Evolutionary conservation across 495 filamentous ascomycete species (phyloP).

Genomic region (Lentithecium fluviatile): DNA sequence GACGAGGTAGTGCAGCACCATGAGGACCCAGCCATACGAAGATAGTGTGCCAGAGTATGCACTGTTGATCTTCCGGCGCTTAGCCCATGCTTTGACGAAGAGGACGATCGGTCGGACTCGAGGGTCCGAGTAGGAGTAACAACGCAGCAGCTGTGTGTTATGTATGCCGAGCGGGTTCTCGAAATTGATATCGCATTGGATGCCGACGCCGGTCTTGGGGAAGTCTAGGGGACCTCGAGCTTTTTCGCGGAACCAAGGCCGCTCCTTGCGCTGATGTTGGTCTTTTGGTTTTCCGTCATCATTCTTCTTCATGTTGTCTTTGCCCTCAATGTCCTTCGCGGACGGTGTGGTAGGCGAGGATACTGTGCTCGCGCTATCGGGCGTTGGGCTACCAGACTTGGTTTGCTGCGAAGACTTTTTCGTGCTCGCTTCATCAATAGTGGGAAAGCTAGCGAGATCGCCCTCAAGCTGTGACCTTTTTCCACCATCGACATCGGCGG

Average conservation of each 20-base stretch:
- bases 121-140: conserved; percentile 70
- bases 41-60: conserved; percentile 79
- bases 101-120: conserved; percentile 72
- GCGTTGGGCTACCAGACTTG: too few relatives aligned
- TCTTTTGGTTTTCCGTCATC: conserved; percentile 7
- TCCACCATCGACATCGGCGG: neutral
- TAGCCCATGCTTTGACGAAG: conserved; percentile 83
- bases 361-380: neutral
- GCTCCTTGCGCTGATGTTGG: conserved; percentile 20
- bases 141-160: conserved; percentile 74
- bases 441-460: neutral
- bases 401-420: too few relatives aligned
- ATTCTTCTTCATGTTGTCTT: conserved; percentile 1
- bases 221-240: conserved; percentile 64
- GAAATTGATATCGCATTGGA: conserved; percentile 85
- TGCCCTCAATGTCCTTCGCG: neutral
- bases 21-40: conserved; percentile 85
- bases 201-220: conserved; percentile 64
- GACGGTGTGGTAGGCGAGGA: too few relatives aligned
- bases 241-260: conserved; percentile 51
- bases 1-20: conserved; percentile 87
- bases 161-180: conserved; percentile 73
- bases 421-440: too few relatives aligned
- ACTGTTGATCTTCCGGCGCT: conserved; percentile 72
- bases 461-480: too few relatives aligned